Evolutionary conservation across 345 rosid genomes (phyloP).

Genomic region (Kernera saxatilis): DNA sequence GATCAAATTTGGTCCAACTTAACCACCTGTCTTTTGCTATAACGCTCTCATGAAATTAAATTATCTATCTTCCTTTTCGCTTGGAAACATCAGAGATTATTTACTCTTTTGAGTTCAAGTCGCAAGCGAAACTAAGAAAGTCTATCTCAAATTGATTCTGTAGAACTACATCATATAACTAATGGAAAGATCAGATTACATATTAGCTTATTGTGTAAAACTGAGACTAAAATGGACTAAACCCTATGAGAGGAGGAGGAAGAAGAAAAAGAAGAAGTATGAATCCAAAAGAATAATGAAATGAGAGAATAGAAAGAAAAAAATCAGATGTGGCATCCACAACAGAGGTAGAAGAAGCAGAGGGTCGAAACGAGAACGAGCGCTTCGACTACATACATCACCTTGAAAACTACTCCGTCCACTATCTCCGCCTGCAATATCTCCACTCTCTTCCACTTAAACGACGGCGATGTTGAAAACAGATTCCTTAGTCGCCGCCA

Average conservation of each 20-base stretch:
- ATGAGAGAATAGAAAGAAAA: not conserved
- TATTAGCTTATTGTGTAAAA: not conserved
- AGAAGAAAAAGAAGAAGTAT: not conserved
- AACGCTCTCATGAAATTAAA: not conserved
- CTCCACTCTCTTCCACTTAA: slow-evolving; percentile 32
- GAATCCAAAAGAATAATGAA: slow-evolving; percentile 3
- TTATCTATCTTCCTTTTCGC: not conserved
- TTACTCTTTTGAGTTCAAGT: not conserved
- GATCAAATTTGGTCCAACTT: not conserved
- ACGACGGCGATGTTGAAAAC: slow-evolving; percentile 12
- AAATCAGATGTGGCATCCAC: slow-evolving; percentile 59
- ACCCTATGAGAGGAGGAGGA: not conserved
- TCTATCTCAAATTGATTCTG: not conserved
- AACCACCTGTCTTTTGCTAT: not conserved
- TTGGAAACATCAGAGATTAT: not conserved
- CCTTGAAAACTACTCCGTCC: slow-evolving; percentile 47
- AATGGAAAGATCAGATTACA: not conserved
- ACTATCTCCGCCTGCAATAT: slow-evolving; percentile 29
- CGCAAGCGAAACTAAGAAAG: not conserved
- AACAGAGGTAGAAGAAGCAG: slow-evolving; percentile 70
- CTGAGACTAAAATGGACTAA: not conserved
- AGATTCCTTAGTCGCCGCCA: slow-evolving; percentile 24
- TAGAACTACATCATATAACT: not conserved
- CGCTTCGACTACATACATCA: slow-evolving; percentile 55
- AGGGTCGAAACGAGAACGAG: slow-evolving; percentile 58